Evolutionary conservation across 345 rosid genomes (phyloP).

Genomic region (Gossypium anomalum): DNA sequence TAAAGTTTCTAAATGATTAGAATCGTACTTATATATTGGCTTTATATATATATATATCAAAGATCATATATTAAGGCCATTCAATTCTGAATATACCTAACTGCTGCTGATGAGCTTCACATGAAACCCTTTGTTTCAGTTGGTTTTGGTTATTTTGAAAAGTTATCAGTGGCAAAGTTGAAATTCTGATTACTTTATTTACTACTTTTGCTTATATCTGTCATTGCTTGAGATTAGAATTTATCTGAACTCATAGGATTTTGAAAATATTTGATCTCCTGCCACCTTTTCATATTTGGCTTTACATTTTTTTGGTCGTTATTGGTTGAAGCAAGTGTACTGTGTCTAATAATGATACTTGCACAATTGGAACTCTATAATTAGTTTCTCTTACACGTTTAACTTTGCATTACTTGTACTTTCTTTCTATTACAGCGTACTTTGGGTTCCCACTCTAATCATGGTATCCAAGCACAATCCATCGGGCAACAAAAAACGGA

Average conservation of each 20-base stretch:
- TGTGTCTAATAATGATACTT: background rate
- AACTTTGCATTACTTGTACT: background rate
- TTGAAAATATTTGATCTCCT: background rate
- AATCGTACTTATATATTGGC: background rate
- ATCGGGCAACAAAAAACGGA: conserved; percentile 44
- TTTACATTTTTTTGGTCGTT: background rate
- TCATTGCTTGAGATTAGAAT: background rate
- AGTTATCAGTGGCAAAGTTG: background rate
- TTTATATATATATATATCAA: background rate
- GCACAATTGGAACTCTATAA: background rate
- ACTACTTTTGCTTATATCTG: background rate
- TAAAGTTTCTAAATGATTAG: background rate
- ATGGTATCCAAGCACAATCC: conserved; percentile 64
- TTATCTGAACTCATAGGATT: background rate
- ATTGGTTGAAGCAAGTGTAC: background rate
- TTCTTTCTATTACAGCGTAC: conserved; percentile 6
- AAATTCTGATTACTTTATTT: background rate
- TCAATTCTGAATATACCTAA: background rate
- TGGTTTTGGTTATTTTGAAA: background rate
- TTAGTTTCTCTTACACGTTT: background rate
- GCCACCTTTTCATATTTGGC: background rate
- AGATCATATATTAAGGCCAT: background rate
- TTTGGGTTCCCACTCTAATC: conserved; percentile 21
- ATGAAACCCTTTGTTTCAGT: background rate
- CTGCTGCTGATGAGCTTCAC: background rate